A percentile compares a stretch with the other conserved stretches of the same genome.
Evolutionary conservation across 2,329 filamentous ascomycete genomes (phyloP).

Genomic region (Arthrobotrys megalospora): DNA sequence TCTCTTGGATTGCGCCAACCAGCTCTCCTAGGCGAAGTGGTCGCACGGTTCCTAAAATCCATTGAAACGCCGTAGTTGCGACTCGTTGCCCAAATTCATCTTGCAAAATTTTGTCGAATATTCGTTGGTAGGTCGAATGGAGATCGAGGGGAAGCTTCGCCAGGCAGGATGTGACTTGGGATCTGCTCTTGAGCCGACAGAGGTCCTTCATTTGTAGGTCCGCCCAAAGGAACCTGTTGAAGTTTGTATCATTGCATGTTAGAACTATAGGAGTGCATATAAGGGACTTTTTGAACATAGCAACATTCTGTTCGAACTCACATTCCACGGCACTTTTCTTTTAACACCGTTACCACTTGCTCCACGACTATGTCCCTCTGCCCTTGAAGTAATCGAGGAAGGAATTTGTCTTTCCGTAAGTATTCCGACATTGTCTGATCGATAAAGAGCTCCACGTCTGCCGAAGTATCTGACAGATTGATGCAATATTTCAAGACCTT

Average conservation of each 20-base stretch:
- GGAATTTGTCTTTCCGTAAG: neutral
- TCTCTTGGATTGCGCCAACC: conserved; percentile 23
- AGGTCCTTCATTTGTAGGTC: conserved; percentile 60
- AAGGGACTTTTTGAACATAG: conserved; percentile 52
- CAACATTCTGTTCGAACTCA: conserved; percentile 15
- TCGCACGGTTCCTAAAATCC: conserved; percentile 49
- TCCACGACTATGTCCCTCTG: conserved; percentile 28
- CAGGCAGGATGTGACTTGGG: conserved; percentile 38
- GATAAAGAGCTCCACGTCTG: conserved; percentile 33
- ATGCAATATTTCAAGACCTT: conserved; percentile 62
- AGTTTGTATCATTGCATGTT: neutral
- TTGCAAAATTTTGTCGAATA: conserved; percentile 32
- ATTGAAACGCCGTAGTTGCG: conserved; percentile 53
- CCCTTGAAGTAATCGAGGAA: neutral
- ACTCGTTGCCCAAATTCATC: neutral
- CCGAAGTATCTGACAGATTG: conserved; percentile 27
- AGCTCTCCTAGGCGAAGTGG: conserved; percentile 39
- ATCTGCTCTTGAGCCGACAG: conserved; percentile 34
- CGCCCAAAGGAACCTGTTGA: conserved; percentile 62
- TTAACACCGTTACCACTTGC: conserved; percentile 33
- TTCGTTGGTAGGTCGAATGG: conserved; percentile 37
- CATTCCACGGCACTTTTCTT: conserved; percentile 56
- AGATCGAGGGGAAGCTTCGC: conserved; percentile 44
- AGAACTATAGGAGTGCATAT: conserved; percentile 57
- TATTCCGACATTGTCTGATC: conserved; percentile 2